Conservation (phyloP, 495 filamentous ascomycete species). For the Amorphotheca resinae region DNA sequence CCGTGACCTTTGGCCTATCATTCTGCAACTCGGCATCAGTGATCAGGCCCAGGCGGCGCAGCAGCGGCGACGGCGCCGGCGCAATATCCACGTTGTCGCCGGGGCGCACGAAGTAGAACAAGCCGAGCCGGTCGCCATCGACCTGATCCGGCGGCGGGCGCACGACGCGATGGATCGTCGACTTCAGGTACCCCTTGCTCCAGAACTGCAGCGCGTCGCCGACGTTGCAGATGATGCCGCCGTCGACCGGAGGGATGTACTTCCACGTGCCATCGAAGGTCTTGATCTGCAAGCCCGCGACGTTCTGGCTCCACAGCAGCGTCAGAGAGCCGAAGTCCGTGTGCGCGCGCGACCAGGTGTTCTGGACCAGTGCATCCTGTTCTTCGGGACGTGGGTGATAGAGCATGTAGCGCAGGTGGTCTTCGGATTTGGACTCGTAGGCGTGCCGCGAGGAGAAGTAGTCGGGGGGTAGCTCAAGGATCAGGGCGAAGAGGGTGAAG, state of each 20-base stretch:
- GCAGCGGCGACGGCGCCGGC: conserved; percentile 30
- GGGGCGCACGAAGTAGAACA: conserved; percentile 35
- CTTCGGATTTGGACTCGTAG: conserved; percentile 33
- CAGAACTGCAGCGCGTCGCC: conserved; percentile 36
- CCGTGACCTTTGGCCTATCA: conserved; percentile 22
- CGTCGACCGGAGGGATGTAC: conserved; percentile 36
- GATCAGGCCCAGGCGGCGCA: conserved; percentile 32
- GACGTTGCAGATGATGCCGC: conserved; percentile 40
- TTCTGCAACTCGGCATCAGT: conserved; percentile 25
- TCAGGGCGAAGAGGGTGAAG: conserved; percentile 34
- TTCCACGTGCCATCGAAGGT: conserved; percentile 35
- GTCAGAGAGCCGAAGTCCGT: conserved; percentile 46
- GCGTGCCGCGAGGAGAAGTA: conserved; percentile 34
- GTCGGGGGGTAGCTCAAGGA: conserved; percentile 40
- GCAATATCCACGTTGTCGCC: conserved; percentile 31
- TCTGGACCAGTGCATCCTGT: conserved; percentile 21
- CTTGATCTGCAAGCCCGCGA: conserved; percentile 37
- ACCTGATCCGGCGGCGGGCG: conserved; percentile 37
- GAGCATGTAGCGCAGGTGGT: conserved; percentile 43
- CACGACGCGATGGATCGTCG: conserved; percentile 38
- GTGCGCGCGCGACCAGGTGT: conserved; percentile 26
- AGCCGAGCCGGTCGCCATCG: conserved; percentile 37
- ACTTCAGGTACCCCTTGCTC: conserved; percentile 31
- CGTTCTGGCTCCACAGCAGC: conserved; percentile 39
- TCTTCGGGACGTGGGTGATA: conserved; percentile 31